phyloP scores from a whole-genome alignment of 2,329 filamentous ascomycete genomes.

The Aspergillus eucalypticola region DNA sequence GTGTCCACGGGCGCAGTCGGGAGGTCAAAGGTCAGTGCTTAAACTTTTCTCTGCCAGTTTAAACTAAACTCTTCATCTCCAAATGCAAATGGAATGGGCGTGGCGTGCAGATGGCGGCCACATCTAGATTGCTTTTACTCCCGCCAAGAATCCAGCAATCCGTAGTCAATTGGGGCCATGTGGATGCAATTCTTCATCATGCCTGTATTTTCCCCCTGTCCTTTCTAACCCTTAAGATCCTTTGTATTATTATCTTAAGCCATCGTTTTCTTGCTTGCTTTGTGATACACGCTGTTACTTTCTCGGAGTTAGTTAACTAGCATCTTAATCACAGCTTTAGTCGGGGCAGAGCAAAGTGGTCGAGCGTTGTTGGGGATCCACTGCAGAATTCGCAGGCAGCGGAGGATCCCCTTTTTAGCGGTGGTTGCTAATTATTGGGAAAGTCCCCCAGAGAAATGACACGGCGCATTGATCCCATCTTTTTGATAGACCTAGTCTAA shows the following conservation, averaged over 20 bases:
- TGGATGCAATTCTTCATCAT: constrained; percentile 2
- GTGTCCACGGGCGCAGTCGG: constrained; percentile 33
- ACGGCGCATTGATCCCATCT: constrained; percentile 6
- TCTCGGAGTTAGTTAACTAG: too few species aligned
- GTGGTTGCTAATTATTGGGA: constrained; percentile 3
- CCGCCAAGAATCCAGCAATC: too few species aligned
- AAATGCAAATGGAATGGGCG: not conserved
- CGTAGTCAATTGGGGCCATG: not conserved
- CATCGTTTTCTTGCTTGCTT: too few species aligned
- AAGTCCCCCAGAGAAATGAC: constrained; percentile 1
- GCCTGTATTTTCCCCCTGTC: not conserved
- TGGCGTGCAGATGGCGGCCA: constrained; percentile 19
- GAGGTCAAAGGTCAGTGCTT: constrained; percentile 20
- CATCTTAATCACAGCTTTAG: too few species aligned
- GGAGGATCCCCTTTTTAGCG: not conserved
- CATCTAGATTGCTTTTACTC: constrained; percentile 24
- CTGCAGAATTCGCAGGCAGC: not conserved
- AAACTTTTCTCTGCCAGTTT: not conserved
- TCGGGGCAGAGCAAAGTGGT: not conserved
- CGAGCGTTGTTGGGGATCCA: not conserved
- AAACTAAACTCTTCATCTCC: not conserved
- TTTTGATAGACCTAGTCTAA: not conserved
- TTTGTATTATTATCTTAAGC: too few species aligned
- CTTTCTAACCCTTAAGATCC: too few species aligned
- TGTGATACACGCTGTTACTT: too few species aligned